Evolutionary conservation across 805 yeast species (phyloP).

Genomic region (Saccharomycopsis javanensis): DNA sequence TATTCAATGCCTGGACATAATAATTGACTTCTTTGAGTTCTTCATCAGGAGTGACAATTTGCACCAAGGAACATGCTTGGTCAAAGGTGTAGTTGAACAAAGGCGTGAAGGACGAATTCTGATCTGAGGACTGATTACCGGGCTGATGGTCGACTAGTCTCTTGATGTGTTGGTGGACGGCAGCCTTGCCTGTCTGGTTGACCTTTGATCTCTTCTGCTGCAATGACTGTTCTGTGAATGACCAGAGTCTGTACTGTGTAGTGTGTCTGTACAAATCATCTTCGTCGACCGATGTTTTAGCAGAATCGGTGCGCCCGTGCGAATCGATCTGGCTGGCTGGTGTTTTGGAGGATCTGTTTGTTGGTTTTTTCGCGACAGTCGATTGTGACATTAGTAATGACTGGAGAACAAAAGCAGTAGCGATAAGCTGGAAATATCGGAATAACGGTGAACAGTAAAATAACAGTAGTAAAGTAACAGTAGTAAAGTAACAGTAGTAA

Average conservation of each 20-base stretch:
- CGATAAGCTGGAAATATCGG: too few species aligned
- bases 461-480: too few species aligned
- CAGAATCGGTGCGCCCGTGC: background rate
- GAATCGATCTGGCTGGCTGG: background rate
- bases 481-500: too few species aligned
- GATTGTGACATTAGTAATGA: background rate
- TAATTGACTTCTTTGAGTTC: constrained; percentile 58
- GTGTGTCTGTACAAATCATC: constrained; percentile 87
- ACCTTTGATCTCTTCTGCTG: constrained; percentile 36
- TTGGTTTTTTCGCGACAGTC: too few species aligned
- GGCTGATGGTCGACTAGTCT: constrained; percentile 22
- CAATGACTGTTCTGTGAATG: constrained; percentile 57
- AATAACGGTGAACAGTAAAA: too few species aligned
- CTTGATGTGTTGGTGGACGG: constrained; percentile 28
- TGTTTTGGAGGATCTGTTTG: background rate
- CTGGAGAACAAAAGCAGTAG: too few species aligned
- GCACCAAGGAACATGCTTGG: constrained; percentile 25
- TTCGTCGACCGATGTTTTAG: constrained; percentile 25
- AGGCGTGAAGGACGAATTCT: background rate
- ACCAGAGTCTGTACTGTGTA: constrained; percentile 80
- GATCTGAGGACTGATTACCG: background rate
- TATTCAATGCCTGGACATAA: constrained; percentile 63
- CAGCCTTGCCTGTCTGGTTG: constrained; percentile 43
- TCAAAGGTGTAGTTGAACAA: constrained; percentile 19
- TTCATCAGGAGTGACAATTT: constrained; percentile 54